These are phyloP conservation scores for Shiraia sp. DNA, from an alignment of 2,329 filamentous ascomycete species.

Conservation along the genomic window DNA sequence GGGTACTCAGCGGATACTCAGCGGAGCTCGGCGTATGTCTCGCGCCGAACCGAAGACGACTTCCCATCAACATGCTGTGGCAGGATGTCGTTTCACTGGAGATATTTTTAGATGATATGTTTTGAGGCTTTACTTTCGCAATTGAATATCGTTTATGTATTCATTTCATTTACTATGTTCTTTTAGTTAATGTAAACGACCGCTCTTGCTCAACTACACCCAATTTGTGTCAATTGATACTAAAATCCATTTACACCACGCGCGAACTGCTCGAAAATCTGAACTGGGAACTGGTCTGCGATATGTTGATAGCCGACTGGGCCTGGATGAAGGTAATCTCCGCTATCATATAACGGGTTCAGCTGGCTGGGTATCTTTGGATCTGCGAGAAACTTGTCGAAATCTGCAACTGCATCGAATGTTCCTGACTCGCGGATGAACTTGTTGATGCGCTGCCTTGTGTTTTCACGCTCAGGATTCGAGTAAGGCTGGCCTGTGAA, in stretches of 20 bases:
- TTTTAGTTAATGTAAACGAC: no score
- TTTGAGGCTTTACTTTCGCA: no score
- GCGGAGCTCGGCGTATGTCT: no score
- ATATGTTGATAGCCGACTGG: slow-evolving; percentile 62
- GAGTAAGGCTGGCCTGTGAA: slow-evolving; percentile 57
- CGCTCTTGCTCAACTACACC: no score
- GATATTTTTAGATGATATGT: no score
- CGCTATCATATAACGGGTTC: slow-evolving; percentile 58
- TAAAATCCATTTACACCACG: slow-evolving; percentile 3
- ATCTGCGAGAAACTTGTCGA: slow-evolving; percentile 62
- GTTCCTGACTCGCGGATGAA: slow-evolving; percentile 62
- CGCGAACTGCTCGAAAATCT: slow-evolving; percentile 49
- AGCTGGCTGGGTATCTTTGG: slow-evolving; percentile 53
- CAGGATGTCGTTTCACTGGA: no score
- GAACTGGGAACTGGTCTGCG: slow-evolving; percentile 62
- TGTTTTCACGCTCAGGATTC: slow-evolving; percentile 58
- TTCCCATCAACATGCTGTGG: no score
- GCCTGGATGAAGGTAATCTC: slow-evolving; percentile 69
- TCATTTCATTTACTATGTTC: no score
- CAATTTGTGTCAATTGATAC: not conserved
- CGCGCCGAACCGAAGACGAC: no score
- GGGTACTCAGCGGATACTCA: no score
- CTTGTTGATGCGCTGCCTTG: slow-evolving; percentile 61
- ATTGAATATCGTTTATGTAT: no score
- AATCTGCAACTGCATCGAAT: slow-evolving; percentile 67